These are phyloP conservation scores for Yamadazyma philogaea DNA, from an alignment of 805 yeast species.

Conservation along the genomic window DNA sequence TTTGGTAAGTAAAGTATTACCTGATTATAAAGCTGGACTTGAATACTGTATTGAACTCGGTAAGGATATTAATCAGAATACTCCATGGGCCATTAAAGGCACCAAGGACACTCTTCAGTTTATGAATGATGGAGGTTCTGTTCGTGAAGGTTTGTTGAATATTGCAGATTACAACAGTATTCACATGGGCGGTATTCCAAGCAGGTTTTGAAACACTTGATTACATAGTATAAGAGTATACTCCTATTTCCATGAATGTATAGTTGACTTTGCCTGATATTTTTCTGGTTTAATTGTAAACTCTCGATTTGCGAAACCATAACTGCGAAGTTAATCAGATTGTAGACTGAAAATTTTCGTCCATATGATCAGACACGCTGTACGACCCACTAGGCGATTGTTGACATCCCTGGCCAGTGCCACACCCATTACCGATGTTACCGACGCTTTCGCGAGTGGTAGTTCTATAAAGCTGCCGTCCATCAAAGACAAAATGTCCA, in stretches of 20 bases:
- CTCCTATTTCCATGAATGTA: not conserved
- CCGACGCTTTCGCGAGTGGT: not conserved
- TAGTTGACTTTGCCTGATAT: not conserved
- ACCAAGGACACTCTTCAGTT: constrained; percentile 54
- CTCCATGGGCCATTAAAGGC: constrained; percentile 62
- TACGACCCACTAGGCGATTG: constrained; percentile 3
- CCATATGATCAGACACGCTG: constrained; percentile 7
- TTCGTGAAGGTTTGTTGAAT: constrained; percentile 47
- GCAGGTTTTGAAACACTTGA: constrained; percentile 3
- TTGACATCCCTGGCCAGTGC: constrained; percentile 4
- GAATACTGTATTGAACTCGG: constrained; percentile 51
- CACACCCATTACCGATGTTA: not conserved
- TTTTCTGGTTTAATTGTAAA: not conserved
- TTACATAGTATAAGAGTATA: not conserved
- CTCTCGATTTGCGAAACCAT: not conserved
- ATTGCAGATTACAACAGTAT: constrained; percentile 51
- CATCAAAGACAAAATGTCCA: constrained; percentile 1
- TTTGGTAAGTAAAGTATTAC: constrained; percentile 45
- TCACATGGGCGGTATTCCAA: constrained; percentile 8
- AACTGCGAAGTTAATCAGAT: constrained; percentile 3
- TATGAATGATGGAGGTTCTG: constrained; percentile 32
- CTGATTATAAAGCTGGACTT: constrained; percentile 48
- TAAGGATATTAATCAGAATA: constrained; percentile 39
- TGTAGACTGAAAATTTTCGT: constrained; percentile 4
- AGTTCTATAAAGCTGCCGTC: not conserved